Conservation (phyloP, 768 basidiomycete species). For the Pholiota molesta region DNA sequence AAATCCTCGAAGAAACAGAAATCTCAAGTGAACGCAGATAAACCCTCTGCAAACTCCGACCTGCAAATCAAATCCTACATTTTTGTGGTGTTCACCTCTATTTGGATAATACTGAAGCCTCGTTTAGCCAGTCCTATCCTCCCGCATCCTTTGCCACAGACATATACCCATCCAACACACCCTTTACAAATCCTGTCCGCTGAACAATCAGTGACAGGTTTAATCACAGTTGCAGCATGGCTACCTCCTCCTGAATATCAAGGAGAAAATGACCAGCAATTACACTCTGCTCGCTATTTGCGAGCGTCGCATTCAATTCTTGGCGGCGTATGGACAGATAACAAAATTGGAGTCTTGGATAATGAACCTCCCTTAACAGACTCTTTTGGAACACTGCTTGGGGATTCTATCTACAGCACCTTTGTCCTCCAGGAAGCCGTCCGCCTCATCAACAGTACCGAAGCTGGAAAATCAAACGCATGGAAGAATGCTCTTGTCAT, state of each 20-base stretch:
- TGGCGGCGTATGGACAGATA: constrained; percentile 80
- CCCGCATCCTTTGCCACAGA: constrained; percentile 50
- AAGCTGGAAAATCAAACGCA: constrained; percentile 34
- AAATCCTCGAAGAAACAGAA: constrained; percentile 20
- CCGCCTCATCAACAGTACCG: constrained; percentile 63
- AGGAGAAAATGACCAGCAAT: constrained; percentile 31
- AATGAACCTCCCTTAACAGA: constrained; percentile 48
- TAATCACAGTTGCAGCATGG: constrained; percentile 81
- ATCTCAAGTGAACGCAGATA: constrained; percentile 17
- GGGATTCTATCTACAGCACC: constrained; percentile 81
- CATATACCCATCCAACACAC: constrained; percentile 53
- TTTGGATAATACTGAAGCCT: constrained; percentile 40
- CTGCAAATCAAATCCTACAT: constrained; percentile 27
- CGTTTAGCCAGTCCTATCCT: constrained; percentile 58
- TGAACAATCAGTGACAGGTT: constrained; percentile 73
- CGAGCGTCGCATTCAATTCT: constrained; percentile 68
- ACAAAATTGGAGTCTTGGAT: constrained; percentile 46
- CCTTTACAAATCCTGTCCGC: constrained; percentile 71
- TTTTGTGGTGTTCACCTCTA: constrained; percentile 32
- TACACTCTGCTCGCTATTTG: constrained; percentile 61
- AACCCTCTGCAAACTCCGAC: constrained; percentile 15
- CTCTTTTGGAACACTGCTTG: constrained; percentile 54
- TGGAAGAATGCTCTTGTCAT: constrained; percentile 69
- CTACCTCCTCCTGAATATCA: constrained; percentile 39
- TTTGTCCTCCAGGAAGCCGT: constrained; percentile 89